Evolutionary conservation across 176 grass and related monocot species (phyloP), one percentile per base, ranked within the genome.

Genomic region (Carex parvula): DNA sequence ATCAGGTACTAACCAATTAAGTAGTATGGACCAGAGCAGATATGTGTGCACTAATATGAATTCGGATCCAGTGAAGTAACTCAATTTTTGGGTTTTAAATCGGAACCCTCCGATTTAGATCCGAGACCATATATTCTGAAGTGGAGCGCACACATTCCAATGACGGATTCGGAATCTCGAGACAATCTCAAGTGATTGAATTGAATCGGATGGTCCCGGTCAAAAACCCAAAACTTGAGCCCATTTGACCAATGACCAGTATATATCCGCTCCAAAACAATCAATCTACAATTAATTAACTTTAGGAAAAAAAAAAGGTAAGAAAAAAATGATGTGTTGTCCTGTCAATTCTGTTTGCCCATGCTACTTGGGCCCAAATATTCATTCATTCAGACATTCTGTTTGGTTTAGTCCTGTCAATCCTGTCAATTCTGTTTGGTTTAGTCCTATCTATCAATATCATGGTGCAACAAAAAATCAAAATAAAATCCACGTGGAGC

Each of bases 311-410:
- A 69, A 35, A 4, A 35, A 35, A 4, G 33, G 18, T 3, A 12
- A 37, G 16, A 17, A 54, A 32, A 17, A 30, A 55, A 55, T 77
- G 13, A 77, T 30, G 70, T 75, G 44, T 77, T 24, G 56, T 77
- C 73, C 14, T 78, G 50, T 78, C 73, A 57, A 78, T 55, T 77
- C 50, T 56, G 50, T 77, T 77, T 77, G 73, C 52, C 50, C 73
- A 56, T 77, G 73, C 73, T 77, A 77, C 48, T 24, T 56, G 73
- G 73, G 50, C 0, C 73, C 73, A 77, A 77, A 15, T 77, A 33
- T 24, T 3, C 73, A 32, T 15, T 57, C 73, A 78, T 56, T 56
- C 50, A 56, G 24, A 24, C 24, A 24, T 24, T 24, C 24, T 57
- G 73, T 77, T 50, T 30, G 22, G 50, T 77, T 77, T 77, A 77